phyloP scores from a whole-genome alignment of 345 rosid species.

The Salix udensis region DNA sequence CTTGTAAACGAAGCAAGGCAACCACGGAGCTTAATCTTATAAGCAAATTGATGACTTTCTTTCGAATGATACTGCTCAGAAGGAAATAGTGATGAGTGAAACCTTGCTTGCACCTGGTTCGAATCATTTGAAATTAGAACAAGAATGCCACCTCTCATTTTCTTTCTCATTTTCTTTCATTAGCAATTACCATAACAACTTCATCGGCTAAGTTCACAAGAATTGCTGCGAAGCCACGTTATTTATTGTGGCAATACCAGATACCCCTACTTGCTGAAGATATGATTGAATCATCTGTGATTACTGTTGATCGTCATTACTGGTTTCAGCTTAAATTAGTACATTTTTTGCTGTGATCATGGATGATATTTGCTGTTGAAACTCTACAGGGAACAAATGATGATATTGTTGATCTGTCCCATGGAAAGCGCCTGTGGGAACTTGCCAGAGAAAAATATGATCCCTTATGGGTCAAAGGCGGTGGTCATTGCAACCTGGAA shows the following conservation, averaged over 20 bases:
- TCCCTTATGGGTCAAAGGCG: slow-evolving; percentile 97
- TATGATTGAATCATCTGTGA: background rate
- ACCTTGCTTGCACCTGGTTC: background rate
- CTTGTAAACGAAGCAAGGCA: background rate
- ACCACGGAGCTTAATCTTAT: background rate
- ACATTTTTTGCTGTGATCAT: background rate
- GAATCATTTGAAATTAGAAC: background rate
- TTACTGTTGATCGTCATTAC: background rate
- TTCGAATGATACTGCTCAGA: background rate
- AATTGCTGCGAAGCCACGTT: background rate
- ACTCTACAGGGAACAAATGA: slow-evolving; percentile 83
- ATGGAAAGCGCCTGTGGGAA: slow-evolving; percentile 92
- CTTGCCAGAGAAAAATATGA: slow-evolving; percentile 83
- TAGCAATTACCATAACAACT: background rate
- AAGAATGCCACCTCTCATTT: background rate
- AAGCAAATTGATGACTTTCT: background rate
- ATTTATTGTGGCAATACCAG: background rate
- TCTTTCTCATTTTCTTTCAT: background rate
- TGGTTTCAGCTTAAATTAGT: background rate
- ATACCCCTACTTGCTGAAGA: background rate
- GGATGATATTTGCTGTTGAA: slow-evolving; percentile 4
- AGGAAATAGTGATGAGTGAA: background rate
- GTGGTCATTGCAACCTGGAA: slow-evolving; percentile 96
- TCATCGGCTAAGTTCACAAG: background rate
- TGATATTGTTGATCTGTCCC: slow-evolving; percentile 83